Evolutionary conservation across 2,329 filamentous ascomycete genomes (phyloP), one percentile per base, ranked within the genome.

Genomic region (Fusarium domesticum): DNA sequence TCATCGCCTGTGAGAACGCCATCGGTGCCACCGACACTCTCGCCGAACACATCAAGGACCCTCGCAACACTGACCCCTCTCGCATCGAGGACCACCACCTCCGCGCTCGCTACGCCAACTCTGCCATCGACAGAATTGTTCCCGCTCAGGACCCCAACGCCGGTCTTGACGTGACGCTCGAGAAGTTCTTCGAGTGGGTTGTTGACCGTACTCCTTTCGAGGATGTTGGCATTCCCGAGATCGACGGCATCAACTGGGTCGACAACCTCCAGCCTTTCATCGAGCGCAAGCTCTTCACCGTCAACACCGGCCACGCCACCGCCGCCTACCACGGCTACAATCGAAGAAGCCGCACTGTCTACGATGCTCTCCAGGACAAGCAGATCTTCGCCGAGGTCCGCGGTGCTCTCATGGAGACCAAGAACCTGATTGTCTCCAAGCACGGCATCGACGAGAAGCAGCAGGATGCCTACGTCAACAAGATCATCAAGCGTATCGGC

Each of bases 121-220:
- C 89, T 51, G 93, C 93, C 59, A 96, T 98, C 66, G 93, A 98
- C 76, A 89, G 93, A 50, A 98, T 98, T 65, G 93, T 97, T 18
- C 93, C 93, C 12, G 88, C 89, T 34, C 93, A 97, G 72, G 84
- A 89, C 49, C 72, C 81, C 39, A 74, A 88, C 59, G 81, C 85
- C 18, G 90, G 90, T 43, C 79, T 98, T 35, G 84, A 96, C 63
- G 93, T 98, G 56, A 91, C 85, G 62, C 90, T 98, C 37, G 93
- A 98, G 78, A 93, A 93, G 73, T 98, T 97, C 78, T 96, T 89
- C 74, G 93, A 98, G 75, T 98, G 93, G 93, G 92, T 93, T 31
- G 91, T 98, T 39, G 93, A 98, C 65, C 75, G 82, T 66, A 85
- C 82, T 35, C 92, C 92, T 2, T 96, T 97, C 70, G 77, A 84